Percentiles rank a stretch among this genome's conserved stretches.
These are phyloP conservation scores for Eucalyptus polyanthemos DNA, from an alignment of 345 rosid genomes.

Conservation along the genomic window DNA sequence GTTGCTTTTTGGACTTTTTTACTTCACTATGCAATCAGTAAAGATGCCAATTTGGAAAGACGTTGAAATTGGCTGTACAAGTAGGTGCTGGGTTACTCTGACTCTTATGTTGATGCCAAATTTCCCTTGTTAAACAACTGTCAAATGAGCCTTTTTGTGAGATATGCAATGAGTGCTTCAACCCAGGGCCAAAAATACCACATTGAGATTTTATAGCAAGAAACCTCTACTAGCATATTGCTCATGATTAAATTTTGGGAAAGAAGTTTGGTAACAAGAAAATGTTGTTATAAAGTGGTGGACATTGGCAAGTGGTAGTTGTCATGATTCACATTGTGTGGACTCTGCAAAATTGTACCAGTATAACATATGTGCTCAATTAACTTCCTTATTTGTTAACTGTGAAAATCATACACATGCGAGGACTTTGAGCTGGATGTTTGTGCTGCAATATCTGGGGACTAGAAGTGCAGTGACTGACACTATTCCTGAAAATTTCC, in stretches of 20 bases:
- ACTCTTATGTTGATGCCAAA: neutral
- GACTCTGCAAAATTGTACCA: neutral
- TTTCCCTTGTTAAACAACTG: neutral
- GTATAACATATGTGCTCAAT: neutral
- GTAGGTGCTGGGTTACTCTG: neutral
- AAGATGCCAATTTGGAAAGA: neutral
- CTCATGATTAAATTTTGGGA: neutral
- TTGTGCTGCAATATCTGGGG: neutral
- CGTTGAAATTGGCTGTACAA: neutral
- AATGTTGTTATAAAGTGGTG: neutral
- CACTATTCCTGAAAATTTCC: neutral
- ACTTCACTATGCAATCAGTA: neutral
- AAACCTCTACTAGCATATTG: neutral
- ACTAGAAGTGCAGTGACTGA: neutral
- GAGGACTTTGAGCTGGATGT: neutral
- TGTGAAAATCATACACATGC: neutral
- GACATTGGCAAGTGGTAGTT: neutral
- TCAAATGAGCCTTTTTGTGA: neutral
- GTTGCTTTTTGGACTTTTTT: neutral
- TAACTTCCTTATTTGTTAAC: neutral
- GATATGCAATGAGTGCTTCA: neutral
- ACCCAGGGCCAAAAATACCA: neutral
- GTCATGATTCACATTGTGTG: neutral
- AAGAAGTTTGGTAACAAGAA: neutral
- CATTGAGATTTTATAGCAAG: neutral